Evolutionary conservation across 345 rosid genomes (phyloP).

Genomic region (Acer saccharum): DNA sequence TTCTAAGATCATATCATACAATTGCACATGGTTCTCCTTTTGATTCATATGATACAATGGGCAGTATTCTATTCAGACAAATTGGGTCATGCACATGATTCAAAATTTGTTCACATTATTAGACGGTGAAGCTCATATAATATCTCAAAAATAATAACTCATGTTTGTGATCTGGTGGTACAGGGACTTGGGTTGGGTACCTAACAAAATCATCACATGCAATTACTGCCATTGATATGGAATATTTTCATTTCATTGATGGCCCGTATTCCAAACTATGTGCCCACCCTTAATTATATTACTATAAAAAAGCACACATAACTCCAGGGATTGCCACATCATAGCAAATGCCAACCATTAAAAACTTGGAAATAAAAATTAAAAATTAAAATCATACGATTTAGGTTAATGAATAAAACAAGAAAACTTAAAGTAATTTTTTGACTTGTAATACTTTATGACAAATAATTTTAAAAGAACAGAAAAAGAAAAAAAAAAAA

Average conservation of each 20-base stretch:
- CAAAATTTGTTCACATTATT: background rate
- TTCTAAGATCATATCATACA: constrained; percentile 10
- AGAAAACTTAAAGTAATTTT: too few relatives aligned
- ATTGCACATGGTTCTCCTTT: constrained; percentile 23
- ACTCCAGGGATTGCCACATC: background rate
- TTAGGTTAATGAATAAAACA: too few relatives aligned
- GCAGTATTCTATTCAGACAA: background rate
- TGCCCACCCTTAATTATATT: background rate
- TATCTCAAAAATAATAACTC: background rate
- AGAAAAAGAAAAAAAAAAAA: too few relatives aligned
- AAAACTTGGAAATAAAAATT: too few relatives aligned
- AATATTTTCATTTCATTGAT: background rate
- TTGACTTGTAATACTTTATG: too few relatives aligned
- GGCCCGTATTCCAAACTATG: background rate
- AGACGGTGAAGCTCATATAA: background rate
- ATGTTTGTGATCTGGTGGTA: background rate
- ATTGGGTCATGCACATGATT: constrained; percentile 18
- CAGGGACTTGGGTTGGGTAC: background rate
- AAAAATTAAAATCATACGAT: too few relatives aligned
- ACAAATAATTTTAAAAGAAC: too few relatives aligned
- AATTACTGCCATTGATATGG: background rate
- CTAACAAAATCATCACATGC: background rate
- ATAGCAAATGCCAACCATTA: background rate
- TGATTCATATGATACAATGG: constrained; percentile 16
- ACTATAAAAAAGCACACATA: background rate